A percentile compares a stretch with the other conserved stretches of the same genome.
Conservation (phyloP, 306 rosid species). For the Quillaja saponaria region DNA sequence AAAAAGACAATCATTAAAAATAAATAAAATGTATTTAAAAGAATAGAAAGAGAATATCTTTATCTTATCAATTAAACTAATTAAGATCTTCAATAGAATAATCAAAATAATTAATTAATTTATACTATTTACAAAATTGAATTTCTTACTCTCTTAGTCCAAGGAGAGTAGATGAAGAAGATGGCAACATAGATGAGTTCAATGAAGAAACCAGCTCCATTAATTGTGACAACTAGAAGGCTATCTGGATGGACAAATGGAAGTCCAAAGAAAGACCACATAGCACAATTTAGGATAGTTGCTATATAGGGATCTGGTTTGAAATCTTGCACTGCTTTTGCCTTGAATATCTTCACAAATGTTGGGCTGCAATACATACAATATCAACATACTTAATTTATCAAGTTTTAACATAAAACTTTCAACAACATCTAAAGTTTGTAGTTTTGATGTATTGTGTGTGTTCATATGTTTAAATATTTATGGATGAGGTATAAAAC, state of each 20-base stretch:
- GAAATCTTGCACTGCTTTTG: slow-evolving; percentile 65
- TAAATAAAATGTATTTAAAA: neutral
- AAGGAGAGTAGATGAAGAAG: slow-evolving; percentile 47
- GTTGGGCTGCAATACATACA: slow-evolving; percentile 60
- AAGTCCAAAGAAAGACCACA: slow-evolving; percentile 72
- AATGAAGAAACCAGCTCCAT: slow-evolving; percentile 52
- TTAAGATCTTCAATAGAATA: too few species aligned
- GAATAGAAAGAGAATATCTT: too few species aligned
- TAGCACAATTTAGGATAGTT: slow-evolving; percentile 63
- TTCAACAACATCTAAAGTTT: neutral
- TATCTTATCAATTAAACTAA: too few species aligned
- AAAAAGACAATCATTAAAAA: neutral
- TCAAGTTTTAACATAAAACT: too few species aligned
- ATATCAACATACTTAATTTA: too few species aligned
- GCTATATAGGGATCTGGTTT: slow-evolving; percentile 78
- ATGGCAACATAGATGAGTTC: slow-evolving; percentile 40
- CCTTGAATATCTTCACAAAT: slow-evolving; percentile 48
- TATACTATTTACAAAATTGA: neutral
- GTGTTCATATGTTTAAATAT: too few species aligned
- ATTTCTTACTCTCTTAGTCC: slow-evolving; percentile 49
- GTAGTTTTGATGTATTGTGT: too few species aligned
- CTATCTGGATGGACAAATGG: slow-evolving; percentile 59
- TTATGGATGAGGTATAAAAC: too few species aligned
- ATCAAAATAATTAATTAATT: too few species aligned
- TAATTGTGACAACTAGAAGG: slow-evolving; percentile 66